Evolutionary conservation across 176 grass and related monocot genomes (phyloP).

Genomic region (Raddia guianensis): DNA sequence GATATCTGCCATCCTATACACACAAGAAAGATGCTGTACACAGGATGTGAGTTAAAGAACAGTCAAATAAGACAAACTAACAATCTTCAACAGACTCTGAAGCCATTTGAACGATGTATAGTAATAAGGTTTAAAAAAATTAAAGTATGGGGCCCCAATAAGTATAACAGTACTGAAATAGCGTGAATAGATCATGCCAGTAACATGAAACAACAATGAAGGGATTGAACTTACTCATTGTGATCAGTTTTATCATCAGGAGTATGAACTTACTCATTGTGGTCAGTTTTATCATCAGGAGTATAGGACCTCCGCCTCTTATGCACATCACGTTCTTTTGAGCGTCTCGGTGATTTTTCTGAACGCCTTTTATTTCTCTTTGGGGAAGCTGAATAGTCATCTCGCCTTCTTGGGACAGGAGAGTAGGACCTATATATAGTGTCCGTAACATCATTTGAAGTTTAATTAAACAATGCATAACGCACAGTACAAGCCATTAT

Average conservation of each 20-base stretch:
- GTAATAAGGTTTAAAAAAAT: neutral
- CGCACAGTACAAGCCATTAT: neutral
- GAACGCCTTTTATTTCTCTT: constrained; percentile 45
- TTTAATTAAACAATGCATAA: neutral
- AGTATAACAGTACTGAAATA: neutral
- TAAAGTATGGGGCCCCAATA: neutral
- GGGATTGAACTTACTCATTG: constrained; percentile 52
- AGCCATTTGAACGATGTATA: neutral
- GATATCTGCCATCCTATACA: neutral
- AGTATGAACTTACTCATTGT: constrained; percentile 47
- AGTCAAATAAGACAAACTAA: neutral
- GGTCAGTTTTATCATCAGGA: no score
- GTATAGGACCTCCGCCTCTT: no score
- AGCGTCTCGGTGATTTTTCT: constrained; percentile 42
- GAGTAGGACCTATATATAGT: constrained; percentile 64
- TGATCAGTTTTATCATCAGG: constrained; percentile 45
- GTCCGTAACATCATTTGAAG: neutral
- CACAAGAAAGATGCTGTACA: neutral
- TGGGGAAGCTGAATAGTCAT: constrained; percentile 64
- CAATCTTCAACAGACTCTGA: neutral
- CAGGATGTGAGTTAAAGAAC: neutral
- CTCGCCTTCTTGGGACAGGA: constrained; percentile 58
- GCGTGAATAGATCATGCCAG: neutral
- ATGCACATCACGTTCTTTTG: no score
- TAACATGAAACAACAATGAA: neutral